Percentiles rank a stretch among this genome's conserved stretches.
Conservation (phyloP, 2,329 filamentous ascomycete species). For the Ilyonectria destructans region DNA sequence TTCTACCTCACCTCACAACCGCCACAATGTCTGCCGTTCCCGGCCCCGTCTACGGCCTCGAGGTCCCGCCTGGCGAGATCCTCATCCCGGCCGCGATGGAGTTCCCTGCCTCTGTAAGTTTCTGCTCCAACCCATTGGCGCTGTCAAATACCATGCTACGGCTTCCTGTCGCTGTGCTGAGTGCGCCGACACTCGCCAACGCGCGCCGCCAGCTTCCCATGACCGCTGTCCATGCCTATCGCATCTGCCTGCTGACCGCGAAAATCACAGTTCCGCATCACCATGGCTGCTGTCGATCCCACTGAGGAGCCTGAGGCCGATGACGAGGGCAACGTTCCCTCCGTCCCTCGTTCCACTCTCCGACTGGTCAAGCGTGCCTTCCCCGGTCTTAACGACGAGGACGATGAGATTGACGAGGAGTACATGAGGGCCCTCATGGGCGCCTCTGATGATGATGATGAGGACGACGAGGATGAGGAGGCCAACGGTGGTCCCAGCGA, state of each 20-base stretch:
- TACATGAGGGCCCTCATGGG: constrained; percentile 72
- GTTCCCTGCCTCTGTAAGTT: constrained; percentile 87
- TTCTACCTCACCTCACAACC: constrained; percentile 22
- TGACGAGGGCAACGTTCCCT: constrained; percentile 73
- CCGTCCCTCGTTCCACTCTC: constrained; percentile 84
- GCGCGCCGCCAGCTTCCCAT: constrained; percentile 5
- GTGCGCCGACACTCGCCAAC: constrained; percentile 12
- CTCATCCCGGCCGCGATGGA: constrained; percentile 85
- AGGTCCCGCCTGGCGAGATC: constrained; percentile 88
- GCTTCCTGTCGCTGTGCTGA: constrained; percentile 4
- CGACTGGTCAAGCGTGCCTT: constrained; percentile 87
- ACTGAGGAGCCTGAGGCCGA: constrained; percentile 81
- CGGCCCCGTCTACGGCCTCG: constrained; percentile 92
- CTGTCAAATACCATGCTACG: not conserved
- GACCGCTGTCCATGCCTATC: not conserved
- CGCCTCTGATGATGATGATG: constrained; percentile 65
- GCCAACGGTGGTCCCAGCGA: constrained; percentile 92
- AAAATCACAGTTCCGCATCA: constrained; percentile 86
- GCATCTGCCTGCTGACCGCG: constrained; percentile 33
- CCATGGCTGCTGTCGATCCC: constrained; percentile 98
- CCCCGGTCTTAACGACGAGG: constrained; percentile 71
- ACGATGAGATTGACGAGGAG: constrained; percentile 79
- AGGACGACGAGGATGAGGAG: constrained; percentile 72
- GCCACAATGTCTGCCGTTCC: constrained; percentile 71
- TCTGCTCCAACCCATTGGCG: constrained; percentile 17